Base-by-base conservation (phyloP, 2,329 filamentous ascomycete genomes). In the Chalaropsis ovoidea region DNA sequence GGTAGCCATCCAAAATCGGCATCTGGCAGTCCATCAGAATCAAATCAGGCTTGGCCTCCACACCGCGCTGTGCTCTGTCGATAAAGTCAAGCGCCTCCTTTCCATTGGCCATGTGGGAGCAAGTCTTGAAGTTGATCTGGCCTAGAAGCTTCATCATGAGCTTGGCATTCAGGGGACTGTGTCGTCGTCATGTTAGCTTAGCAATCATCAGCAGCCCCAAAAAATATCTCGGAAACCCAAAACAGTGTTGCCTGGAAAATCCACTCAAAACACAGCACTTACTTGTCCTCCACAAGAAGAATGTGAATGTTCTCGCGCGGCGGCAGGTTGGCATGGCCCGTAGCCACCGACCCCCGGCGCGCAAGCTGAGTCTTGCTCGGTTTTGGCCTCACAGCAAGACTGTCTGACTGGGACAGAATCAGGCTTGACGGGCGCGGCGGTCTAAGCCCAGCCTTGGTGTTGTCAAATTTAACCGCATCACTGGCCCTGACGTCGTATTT, bases 251-350 rank as follows among this genome's bases (percentile, higher is more conserved):
- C 31, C 6, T 31, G 3, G 3, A 35, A 10, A 19, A 35, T 4
- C 15, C 47, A 6, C 47, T 27, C 22, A 10, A 24, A 13, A 15
- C 5, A 13, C 22, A 13, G 8, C 19, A 78, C 83, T 78, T 77
- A 85, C 83, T 92, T 91, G 72, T 93, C 89, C 74, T 93, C 89
- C 1, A 92, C 89, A 0, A 94, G 83, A 22, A 93, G 75, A n/a
- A 93, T 78, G 61, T 89, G 83, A 5, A 86, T 79, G 45, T 83
- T 81, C 64, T 81, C 77, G 65, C 89, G 80, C 65, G 60, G 63
- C 10, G 52, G 52, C n/a, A 54, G 41, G 6, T 24, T 15, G 2
- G 22, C n/a, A 4, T 42, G 41, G n/a, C 60, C 49, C 2, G 54
- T 61, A 1, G 89, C 86, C 1, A 78, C 74, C 17, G 67, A 7